A percentile compares a stretch with the other conserved stretches of the same genome.
phyloP scores from a whole-genome alignment of 805 yeast genomes.

The Metschnikowia lunata region DNA sequence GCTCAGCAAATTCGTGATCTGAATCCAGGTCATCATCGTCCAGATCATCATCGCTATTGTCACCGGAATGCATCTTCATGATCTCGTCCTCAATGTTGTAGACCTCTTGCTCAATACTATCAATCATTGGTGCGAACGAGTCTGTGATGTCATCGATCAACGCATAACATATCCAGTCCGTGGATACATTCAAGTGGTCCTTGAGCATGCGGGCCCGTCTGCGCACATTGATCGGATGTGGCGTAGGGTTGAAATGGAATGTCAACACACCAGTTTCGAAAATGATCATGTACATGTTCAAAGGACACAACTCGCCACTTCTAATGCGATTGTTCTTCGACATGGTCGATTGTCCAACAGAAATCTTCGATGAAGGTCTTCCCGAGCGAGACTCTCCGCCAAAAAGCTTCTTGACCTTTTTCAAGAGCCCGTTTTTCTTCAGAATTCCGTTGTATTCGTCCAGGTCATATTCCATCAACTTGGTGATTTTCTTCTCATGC shows the following conservation, averaged over 20 bases:
- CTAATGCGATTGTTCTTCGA: conserved; percentile 31
- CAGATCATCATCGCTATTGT: conserved; percentile 42
- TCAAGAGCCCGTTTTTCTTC: conserved; percentile 7
- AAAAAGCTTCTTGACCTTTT: conserved; percentile 4
- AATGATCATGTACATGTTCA: conserved; percentile 89
- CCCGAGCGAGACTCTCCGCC: conserved; percentile 8
- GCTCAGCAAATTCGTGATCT: conserved; percentile 29
- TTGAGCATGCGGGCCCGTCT: conserved; percentile 82
- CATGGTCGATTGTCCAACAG: conserved; percentile 11
- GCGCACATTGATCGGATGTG: conserved; percentile 94
- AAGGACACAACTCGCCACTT: conserved; percentile 69
- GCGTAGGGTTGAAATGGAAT: conserved; percentile 91
- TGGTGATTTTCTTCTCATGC: conserved; percentile 36
- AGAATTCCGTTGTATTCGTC: conserved; percentile 6
- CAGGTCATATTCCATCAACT: conserved; percentile 30
- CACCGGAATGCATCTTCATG: conserved; percentile 76
- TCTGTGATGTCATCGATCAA: conserved; percentile 95
- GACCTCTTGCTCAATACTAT: conserved; percentile 89
- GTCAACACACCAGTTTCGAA: conserved; percentile 89
- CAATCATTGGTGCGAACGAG: conserved; percentile 95
- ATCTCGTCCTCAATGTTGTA: conserved; percentile 93
- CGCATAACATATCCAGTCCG: conserved; percentile 98
- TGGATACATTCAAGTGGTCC: conserved; percentile 83
- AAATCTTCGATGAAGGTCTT: conserved; percentile 8
- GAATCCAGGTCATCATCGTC: conserved; percentile 28